A percentile compares a stretch with the other conserved stretches of the same genome.
Evolutionary conservation across 2,329 filamentous ascomycete species (phyloP).

Genomic region (Cadophora luteo-olivacea): DNA sequence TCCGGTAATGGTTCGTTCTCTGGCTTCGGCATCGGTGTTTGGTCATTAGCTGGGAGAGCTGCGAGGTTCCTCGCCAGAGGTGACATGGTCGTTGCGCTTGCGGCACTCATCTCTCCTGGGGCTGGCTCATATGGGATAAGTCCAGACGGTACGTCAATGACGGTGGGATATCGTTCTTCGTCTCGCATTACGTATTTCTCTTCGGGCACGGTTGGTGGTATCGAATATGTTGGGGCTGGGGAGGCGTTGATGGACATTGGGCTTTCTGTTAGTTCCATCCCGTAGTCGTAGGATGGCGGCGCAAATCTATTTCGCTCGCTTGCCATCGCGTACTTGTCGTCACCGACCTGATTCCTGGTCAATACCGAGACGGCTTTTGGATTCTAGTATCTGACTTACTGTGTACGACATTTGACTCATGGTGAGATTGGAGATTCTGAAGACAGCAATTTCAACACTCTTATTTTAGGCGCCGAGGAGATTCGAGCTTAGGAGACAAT

Average conservation of each 20-base stretch:
- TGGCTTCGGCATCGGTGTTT: background rate
- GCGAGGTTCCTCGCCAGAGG: background rate
- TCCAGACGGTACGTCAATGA: constrained; percentile 2
- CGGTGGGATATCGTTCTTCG: constrained; percentile 24
- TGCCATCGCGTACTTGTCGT: constrained; percentile 16
- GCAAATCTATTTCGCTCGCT: constrained; percentile 9
- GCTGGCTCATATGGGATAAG: background rate
- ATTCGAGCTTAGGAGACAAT: background rate
- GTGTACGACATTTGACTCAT: background rate
- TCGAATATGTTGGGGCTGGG: background rate
- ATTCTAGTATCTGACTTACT: background rate
- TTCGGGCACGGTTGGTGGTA: background rate
- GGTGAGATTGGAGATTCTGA: background rate
- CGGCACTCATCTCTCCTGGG: background rate
- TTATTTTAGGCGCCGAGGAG: background rate
- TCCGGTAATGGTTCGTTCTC: background rate
- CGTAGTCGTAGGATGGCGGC: constrained; percentile 18
- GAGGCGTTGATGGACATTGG: background rate
- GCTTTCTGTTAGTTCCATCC: constrained; percentile 5
- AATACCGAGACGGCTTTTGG: background rate
- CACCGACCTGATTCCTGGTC: background rate
- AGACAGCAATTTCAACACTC: background rate
- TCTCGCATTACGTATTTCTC: constrained; percentile 25
- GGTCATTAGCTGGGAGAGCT: background rate
- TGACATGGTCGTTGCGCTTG: constrained; percentile 4